Conservation (phyloP, 1,139 yeast genomes). For the Debaryomyces robertsiae region DNA sequence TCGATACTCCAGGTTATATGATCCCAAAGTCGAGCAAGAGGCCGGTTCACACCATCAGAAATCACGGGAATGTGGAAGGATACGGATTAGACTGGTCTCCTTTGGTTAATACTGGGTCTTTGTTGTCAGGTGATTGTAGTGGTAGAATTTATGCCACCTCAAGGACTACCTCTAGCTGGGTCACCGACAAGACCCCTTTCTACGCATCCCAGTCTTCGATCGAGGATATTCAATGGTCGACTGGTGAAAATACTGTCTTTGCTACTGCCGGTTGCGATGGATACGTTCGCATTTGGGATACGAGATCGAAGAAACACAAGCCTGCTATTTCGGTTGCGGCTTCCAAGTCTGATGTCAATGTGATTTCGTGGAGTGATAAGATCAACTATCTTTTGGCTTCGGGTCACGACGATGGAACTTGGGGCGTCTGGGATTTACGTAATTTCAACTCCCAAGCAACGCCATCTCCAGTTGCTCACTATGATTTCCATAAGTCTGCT, state of each 20-base stretch:
- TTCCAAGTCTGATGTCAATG: constrained; percentile 86
- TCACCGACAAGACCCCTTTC: constrained; percentile 83
- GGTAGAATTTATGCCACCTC: constrained; percentile 81
- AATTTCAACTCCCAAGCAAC: constrained; percentile 63
- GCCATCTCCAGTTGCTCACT: constrained; percentile 85
- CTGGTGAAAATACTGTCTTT: constrained; percentile 87
- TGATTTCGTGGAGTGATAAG: constrained; percentile 92
- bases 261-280: constrained; percentile 96
- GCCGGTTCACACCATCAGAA: constrained; percentile 81
- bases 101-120: constrained; percentile 71
- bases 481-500: constrained; percentile 92
- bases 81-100: constrained; percentile 98
- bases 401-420: constrained; percentile 96
- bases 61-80: constrained; percentile 96
- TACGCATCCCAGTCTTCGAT: constrained; percentile 72
- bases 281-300: constrained; percentile 92
- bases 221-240: constrained; percentile 97
- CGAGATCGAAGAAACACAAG: constrained; percentile 86
- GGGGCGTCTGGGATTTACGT: constrained; percentile 99
- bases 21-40: constrained; percentile 77
- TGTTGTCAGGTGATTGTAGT: constrained; percentile 85
- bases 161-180: constrained; percentile 80
- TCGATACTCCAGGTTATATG: constrained; percentile 83
- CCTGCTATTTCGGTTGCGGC: constrained; percentile 89
- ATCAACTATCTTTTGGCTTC: constrained; percentile 86